Conservation (phyloP, 306 rosid genomes). For the Rosa multiflora region DNA sequence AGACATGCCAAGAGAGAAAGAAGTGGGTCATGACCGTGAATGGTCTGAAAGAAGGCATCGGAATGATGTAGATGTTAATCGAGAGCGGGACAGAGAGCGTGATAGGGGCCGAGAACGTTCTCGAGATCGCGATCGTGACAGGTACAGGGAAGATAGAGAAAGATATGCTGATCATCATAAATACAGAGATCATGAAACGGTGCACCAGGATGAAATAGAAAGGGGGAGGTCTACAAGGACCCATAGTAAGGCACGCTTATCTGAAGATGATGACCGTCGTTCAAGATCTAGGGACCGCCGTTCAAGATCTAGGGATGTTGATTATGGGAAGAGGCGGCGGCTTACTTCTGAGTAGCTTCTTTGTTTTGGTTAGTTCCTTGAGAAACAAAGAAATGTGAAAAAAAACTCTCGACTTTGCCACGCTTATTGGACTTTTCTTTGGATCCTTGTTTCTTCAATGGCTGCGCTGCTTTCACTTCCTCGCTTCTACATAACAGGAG, state of each 20-base stretch:
- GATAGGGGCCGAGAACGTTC: constrained; percentile 55
- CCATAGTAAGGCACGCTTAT: constrained; percentile 67
- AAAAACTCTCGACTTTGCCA: constrained; percentile 32
- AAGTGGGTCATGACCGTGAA: constrained; percentile 61
- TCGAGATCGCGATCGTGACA: constrained; percentile 66
- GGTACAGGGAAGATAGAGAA: constrained; percentile 82
- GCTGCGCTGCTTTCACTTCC: constrained; percentile 40
- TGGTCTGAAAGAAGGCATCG: constrained; percentile 77
- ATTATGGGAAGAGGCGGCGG: constrained; percentile 91
- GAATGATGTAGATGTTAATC: constrained; percentile 66
- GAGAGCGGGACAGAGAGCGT: constrained; percentile 64
- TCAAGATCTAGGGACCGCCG: constrained; percentile 86
- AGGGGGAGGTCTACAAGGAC: constrained; percentile 82
- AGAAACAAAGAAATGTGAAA: constrained; percentile 32
- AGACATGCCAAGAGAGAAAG: constrained; percentile 83
- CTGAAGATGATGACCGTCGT: constrained; percentile 79
- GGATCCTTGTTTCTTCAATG: constrained; percentile 42
- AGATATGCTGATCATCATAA: constrained; percentile 85
- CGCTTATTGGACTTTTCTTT: constrained; percentile 41
- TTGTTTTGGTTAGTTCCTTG: constrained; percentile 26
- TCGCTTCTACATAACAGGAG: constrained; percentile 44
- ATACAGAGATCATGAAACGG: constrained; percentile 74
- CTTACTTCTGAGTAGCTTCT: constrained; percentile 71
- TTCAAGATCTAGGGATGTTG: constrained; percentile 88
- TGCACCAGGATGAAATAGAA: constrained; percentile 86